Conservation (phyloP, 441 rosid species). For the Macaranga tanarius region DNA sequence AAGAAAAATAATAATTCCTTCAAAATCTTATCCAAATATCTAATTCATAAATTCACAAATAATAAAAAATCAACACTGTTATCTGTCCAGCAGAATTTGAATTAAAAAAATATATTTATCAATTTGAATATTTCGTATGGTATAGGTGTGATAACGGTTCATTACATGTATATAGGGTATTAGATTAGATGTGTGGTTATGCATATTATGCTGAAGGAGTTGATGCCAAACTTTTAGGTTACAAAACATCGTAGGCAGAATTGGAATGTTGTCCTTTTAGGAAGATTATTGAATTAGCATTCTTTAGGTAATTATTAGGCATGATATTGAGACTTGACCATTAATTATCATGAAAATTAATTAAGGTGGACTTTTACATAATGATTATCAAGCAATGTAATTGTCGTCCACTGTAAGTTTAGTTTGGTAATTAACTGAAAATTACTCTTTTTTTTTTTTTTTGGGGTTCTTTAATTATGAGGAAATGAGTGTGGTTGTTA, state of each 20-base stretch:
- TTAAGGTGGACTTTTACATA: not conserved
- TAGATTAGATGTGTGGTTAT: not conserved
- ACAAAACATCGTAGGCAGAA: not conserved
- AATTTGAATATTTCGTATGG: too few species aligned
- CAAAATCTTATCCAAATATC: too few species aligned
- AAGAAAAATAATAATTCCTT: too few species aligned
- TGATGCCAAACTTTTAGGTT: conserved; percentile 3
- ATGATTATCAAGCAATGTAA: conserved; percentile 16
- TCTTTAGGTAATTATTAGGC: conserved; percentile 14
- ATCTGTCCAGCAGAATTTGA: too few species aligned
- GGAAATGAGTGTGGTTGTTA: conserved; percentile 15
- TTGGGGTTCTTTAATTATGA: conserved; percentile 11
- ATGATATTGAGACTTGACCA: conserved; percentile 13
- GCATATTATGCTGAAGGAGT: not conserved
- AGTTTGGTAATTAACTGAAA: not conserved
- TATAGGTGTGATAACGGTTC: too few species aligned
- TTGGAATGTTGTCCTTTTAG: not conserved
- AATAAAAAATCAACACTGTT: too few species aligned
- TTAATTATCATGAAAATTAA: not conserved
- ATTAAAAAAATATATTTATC: too few species aligned
- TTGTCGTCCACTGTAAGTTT: conserved; percentile 17
- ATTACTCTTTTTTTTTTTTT: not conserved
- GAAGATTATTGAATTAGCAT: not conserved
- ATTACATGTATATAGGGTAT: too few species aligned
- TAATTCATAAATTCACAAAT: too few species aligned